phyloP scores from a whole-genome alignment of 2,329 filamentous ascomycete species.

The Ceratocystiopsis brevicomis region DNA sequence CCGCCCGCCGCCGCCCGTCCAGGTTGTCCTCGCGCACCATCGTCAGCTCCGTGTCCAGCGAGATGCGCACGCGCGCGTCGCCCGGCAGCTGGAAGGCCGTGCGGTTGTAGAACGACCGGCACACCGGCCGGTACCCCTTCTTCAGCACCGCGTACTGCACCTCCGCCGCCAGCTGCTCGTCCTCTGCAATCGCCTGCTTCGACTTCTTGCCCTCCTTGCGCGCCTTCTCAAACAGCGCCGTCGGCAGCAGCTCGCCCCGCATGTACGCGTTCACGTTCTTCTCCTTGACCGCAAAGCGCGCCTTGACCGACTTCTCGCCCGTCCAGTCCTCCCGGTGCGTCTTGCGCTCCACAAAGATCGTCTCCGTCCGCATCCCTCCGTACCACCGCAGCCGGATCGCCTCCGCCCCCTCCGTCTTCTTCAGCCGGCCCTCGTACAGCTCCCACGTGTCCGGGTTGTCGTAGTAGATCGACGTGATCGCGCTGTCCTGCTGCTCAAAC shows the following conservation, averaged over 20 bases:
- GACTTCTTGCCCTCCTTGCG: constrained; percentile 89
- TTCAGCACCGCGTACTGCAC: constrained; percentile 86
- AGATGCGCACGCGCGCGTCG: constrained; percentile 89
- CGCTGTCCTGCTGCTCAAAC: constrained; percentile 74
- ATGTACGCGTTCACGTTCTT: constrained; percentile 93
- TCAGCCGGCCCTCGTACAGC: constrained; percentile 78
- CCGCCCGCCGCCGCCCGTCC: constrained; percentile 55
- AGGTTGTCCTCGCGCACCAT: constrained; percentile 94
- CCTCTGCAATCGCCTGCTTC: constrained; percentile 73
- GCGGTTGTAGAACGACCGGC: constrained; percentile 91
- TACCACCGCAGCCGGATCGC: constrained; percentile 96
- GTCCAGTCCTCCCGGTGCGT: constrained; percentile 99
- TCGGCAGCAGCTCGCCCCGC: constrained; percentile 64
- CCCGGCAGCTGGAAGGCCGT: constrained; percentile 95
- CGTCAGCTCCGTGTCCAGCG: constrained; percentile 84
- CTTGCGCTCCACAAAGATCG: constrained; percentile 93
- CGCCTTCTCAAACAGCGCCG: constrained; percentile 88
- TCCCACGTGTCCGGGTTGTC: constrained; percentile 92
- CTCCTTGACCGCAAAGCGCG: constrained; percentile 85
- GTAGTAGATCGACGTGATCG: constrained; percentile 97
- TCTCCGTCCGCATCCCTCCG: constrained; percentile 85
- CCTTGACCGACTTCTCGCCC: constrained; percentile 96
- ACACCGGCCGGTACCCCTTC: constrained; percentile 72
- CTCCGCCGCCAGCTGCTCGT: constrained; percentile 77
- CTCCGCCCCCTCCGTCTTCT: constrained; percentile 95